phyloP scores from a whole-genome alignment of 2,329 filamentous ascomycete species.

The Escovopsis sp. region DNA sequence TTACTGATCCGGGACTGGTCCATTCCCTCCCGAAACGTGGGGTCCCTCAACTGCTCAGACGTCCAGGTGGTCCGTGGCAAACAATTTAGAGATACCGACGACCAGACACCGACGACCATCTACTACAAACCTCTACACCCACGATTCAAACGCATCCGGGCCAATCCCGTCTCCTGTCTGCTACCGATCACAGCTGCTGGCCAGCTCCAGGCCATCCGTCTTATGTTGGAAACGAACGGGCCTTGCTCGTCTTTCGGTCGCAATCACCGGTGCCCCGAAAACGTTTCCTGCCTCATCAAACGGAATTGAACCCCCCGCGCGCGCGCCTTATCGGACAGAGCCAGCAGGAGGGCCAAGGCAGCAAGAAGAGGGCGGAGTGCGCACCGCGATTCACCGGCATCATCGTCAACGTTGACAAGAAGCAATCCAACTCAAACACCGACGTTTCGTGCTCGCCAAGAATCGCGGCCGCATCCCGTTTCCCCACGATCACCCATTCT shows the following conservation, averaged over 20 bases:
- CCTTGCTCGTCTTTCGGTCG: too few relatives aligned
- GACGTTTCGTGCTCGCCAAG: neutral
- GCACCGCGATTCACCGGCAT: neutral
- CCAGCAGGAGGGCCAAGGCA: too few relatives aligned
- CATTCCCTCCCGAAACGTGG: neutral
- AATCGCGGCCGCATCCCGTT: neutral
- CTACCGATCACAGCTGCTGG: neutral
- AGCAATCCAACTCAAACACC: conserved; percentile 1
- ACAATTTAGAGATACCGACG: neutral
- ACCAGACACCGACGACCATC: too few relatives aligned
- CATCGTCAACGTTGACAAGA: neutral
- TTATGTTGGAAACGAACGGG: too few relatives aligned
- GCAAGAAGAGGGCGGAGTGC: too few relatives aligned
- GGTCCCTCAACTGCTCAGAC: neutral
- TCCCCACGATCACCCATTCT: conserved; percentile 6
- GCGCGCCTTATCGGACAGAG: too few relatives aligned
- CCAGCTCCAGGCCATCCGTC: conserved; percentile 1
- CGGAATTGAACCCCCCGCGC: too few relatives aligned
- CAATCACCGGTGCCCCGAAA: too few relatives aligned
- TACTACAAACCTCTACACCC: neutral
- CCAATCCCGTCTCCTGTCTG: neutral
- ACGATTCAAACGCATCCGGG: neutral
- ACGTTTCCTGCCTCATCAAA: too few relatives aligned
- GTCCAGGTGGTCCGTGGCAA: neutral
- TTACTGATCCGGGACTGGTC: neutral